Base-by-base conservation (phyloP, 2,329 filamentous ascomycete genomes). In the Botryosphaeria agaves region DNA sequence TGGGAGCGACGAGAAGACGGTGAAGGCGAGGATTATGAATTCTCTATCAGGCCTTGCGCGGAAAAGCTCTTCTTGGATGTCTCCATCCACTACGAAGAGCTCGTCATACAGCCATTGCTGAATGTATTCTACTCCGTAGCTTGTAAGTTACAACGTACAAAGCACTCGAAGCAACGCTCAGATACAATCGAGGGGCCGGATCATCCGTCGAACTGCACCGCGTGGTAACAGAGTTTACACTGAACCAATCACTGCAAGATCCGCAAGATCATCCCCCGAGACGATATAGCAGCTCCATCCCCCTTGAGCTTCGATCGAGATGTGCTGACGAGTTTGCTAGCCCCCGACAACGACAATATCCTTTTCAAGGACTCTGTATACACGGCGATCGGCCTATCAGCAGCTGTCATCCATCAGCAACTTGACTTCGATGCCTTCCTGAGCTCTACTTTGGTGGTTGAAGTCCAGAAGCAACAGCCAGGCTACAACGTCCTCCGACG, bases 41-140 rank as follows among this genome's bases (percentile, higher is more conserved):
- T 85, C 59, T 81, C 87, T 34, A 76, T 95, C 31, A 74, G 87
- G 18, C 82, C 85, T 2, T 95, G 87, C 48, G 77, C 89, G 0
- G 89, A 98, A 53, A 91, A 85, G 52, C 64, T 98, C 9, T 93
- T 95, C 53, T 65, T 94, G 41, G 85, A 94, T 44, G 69, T 98
- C 12, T 71, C 93, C 36, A 80, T 82, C 36, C 76, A 92, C 56
- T 91, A 82, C 64, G 93, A 89, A 55, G 62, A 76, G 28, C 62
- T 91, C 17, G 67, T 95, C 23, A 69, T 82, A 7, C 69, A 77
- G 27, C 84, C 83, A 11, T 59, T 98, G 17, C 60, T 95, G 26
- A 64, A 69, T 29, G 91, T 94, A 41, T 94, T 95, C 49, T 66
- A 77, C 39, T 73, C 72, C 5, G 79, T 84, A 32, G 75, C 81